Percentiles rank a stretch among this genome's conserved stretches.
Conservation (phyloP, 768 basidiomycete genomes). For the Coprinellus micaceus region DNA sequence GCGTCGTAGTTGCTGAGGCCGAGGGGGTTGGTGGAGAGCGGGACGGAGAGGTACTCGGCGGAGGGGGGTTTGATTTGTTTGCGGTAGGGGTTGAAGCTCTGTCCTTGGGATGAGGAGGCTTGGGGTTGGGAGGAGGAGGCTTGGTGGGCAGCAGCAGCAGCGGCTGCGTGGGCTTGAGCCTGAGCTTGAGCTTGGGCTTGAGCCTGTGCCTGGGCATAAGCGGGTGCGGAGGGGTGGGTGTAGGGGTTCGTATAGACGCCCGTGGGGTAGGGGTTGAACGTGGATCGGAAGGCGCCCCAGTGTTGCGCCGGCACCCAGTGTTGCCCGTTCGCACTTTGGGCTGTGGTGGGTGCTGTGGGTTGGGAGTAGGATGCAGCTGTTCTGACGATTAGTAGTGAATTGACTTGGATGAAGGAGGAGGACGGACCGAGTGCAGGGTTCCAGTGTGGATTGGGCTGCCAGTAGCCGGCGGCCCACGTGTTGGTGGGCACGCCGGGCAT, state of each 20-base stretch:
- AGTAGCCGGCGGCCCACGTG: background rate
- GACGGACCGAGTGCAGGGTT: slow-evolving; percentile 15
- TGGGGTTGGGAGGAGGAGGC: too few species aligned
- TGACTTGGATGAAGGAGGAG: background rate
- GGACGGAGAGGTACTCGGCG: slow-evolving; percentile 59
- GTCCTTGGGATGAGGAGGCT: slow-evolving; percentile 22
- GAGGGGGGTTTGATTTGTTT: slow-evolving; percentile 60
- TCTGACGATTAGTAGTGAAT: slow-evolving; percentile 11
- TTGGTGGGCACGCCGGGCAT: background rate
- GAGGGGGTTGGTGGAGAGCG: slow-evolving; percentile 59
- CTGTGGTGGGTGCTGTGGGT: too few species aligned
- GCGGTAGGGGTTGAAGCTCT: slow-evolving; percentile 49
- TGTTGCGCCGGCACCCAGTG: too few species aligned
- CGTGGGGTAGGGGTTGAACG: too few species aligned
- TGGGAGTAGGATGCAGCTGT: too few species aligned
- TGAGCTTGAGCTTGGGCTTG: slow-evolving; percentile 12
- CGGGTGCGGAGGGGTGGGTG: too few species aligned
- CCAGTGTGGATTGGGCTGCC: slow-evolving; percentile 15
- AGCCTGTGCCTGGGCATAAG: slow-evolving; percentile 20
- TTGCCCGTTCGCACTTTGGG: too few species aligned
- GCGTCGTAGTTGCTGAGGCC: slow-evolving; percentile 64
- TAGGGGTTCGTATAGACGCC: too few species aligned
- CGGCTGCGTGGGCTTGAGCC: background rate
- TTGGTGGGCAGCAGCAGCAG: slow-evolving; percentile 16
- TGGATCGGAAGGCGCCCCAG: too few species aligned